Evolutionary conservation across 768 basidiomycete species (phyloP).

Genomic region (Mycena alexandri): DNA sequence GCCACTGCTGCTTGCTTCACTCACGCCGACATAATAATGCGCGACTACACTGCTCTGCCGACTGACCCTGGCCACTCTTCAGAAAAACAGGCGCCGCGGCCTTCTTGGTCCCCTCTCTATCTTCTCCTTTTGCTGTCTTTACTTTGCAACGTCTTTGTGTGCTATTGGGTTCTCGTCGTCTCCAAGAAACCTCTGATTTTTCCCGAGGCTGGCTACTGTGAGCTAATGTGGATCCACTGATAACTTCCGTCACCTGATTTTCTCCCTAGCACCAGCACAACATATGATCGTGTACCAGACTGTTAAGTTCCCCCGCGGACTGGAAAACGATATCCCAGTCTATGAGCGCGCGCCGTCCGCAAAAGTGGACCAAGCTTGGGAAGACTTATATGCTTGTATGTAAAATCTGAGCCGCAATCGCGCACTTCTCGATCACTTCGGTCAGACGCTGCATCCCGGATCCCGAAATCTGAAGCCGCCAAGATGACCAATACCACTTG

Average conservation of each 20-base stretch:
- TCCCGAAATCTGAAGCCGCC: conserved; percentile 33
- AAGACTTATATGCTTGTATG: conserved; percentile 35
- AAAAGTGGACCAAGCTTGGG: conserved; percentile 38
- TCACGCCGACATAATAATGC: background rate
- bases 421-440: background rate
- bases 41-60: conserved; percentile 1
- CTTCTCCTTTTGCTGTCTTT: conserved; percentile 11
- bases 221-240: background rate
- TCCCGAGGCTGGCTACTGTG: conserved; percentile 23
- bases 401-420: background rate
- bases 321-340: conserved; percentile 31
- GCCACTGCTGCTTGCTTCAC: too few relatives aligned
- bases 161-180: background rate
- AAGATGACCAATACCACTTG: conserved; percentile 37
- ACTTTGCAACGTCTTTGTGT: conserved; percentile 4
- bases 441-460: conserved; percentile 32
- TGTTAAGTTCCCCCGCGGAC: conserved; percentile 35
- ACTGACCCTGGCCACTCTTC: background rate
- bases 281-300: conserved; percentile 28
- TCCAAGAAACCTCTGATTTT: background rate
- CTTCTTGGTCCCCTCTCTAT: background rate
- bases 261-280: conserved; percentile 33
- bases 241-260: background rate
- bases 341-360: conserved; percentile 35
- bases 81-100: background rate